phyloP scores from a whole-genome alignment of 2,329 filamentous ascomycete species.

The Knufia fluminis region DNA sequence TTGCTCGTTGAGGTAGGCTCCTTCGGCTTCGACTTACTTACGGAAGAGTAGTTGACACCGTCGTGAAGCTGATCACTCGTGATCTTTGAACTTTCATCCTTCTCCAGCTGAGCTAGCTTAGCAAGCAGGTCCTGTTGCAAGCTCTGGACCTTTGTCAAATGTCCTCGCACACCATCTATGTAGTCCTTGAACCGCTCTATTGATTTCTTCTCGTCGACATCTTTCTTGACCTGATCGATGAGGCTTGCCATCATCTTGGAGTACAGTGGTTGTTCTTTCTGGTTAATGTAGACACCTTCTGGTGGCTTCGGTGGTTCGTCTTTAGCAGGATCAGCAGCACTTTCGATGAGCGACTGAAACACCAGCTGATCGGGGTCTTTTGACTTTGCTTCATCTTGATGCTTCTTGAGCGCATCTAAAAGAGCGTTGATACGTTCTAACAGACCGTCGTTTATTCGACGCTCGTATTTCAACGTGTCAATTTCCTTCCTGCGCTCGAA shows the following conservation, averaged over 20 bases:
- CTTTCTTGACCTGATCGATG: conserved; percentile 84
- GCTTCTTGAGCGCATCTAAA: conserved; percentile 62
- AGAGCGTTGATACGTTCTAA: conserved; percentile 74
- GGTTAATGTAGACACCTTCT: conserved; percentile 66
- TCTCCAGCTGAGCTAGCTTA: conserved; percentile 74
- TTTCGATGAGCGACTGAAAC: conserved; percentile 82
- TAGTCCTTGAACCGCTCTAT: conserved; percentile 64
- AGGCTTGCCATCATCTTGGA: conserved; percentile 98
- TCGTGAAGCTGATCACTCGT: conserved; percentile 84
- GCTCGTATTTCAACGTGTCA: conserved; percentile 79
- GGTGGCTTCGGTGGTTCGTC: conserved; percentile 70
- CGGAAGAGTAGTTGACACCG: conserved; percentile 80
- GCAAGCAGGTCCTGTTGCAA: conserved; percentile 65
- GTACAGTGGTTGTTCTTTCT: conserved; percentile 70
- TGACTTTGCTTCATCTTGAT: conserved; percentile 58
- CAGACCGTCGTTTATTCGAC: conserved; percentile 84
- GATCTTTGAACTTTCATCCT: conserved; percentile 78
- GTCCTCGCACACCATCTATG: conserved; percentile 65
- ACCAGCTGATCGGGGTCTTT: conserved; percentile 68
- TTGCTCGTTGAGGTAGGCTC: conserved; percentile 33
- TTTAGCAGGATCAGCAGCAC: conserved; percentile 57
- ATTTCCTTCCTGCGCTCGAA: conserved; percentile 80
- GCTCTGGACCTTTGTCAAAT: conserved; percentile 66
- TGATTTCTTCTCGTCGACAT: conserved; percentile 66
- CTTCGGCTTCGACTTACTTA: conserved; percentile 50